These are phyloP conservation scores for Vitis vinifera DNA, from an alignment of 164 flowering plant species.

Conservation along the genomic window DNA sequence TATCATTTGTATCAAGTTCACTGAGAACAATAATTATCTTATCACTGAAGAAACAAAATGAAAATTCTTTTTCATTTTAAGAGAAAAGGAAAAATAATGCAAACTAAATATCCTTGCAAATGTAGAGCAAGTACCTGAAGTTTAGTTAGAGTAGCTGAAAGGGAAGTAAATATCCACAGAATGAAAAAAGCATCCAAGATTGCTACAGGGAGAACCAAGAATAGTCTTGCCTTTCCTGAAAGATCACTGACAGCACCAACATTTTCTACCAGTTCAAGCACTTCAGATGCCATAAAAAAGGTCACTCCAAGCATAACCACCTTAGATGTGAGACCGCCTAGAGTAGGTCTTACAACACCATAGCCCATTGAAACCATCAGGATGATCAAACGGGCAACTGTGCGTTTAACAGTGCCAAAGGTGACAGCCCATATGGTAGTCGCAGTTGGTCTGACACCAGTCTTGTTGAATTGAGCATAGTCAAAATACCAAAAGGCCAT, in stretches of 20 bases:
- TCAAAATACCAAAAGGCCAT: constrained; percentile 97
- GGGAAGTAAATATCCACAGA: constrained; percentile 95
- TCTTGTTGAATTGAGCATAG: constrained; percentile 82
- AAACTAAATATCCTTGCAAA: constrained; percentile 1
- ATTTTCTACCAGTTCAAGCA: constrained; percentile 92
- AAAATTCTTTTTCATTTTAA: no score
- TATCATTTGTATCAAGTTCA: neutral
- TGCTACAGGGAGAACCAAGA: constrained; percentile 93
- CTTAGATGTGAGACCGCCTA: constrained; percentile 98
- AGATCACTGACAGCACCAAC: constrained; percentile 90
- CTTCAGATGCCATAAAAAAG: constrained; percentile 88
- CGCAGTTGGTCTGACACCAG: constrained; percentile 84
- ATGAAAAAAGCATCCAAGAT: constrained; percentile 95
- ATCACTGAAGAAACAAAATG: no score
- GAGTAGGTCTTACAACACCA: constrained; percentile 96
- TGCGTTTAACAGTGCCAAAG: constrained; percentile 83
- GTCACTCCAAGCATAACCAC: constrained; percentile 90
- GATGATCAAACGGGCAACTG: constrained; percentile 78
- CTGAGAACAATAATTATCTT: no score
- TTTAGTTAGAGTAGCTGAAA: constrained; percentile 87
- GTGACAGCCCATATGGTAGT: constrained; percentile 95
- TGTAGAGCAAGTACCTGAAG: constrained; percentile 70
- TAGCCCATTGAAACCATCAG: constrained; percentile 96
- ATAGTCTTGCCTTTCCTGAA: constrained; percentile 86
- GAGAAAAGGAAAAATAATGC: neutral